Evolutionary conservation across 1,284 basidiomycete genomes (phyloP), one percentile per base, ranked within the genome.

Genomic region (Boletus sp.): DNA sequence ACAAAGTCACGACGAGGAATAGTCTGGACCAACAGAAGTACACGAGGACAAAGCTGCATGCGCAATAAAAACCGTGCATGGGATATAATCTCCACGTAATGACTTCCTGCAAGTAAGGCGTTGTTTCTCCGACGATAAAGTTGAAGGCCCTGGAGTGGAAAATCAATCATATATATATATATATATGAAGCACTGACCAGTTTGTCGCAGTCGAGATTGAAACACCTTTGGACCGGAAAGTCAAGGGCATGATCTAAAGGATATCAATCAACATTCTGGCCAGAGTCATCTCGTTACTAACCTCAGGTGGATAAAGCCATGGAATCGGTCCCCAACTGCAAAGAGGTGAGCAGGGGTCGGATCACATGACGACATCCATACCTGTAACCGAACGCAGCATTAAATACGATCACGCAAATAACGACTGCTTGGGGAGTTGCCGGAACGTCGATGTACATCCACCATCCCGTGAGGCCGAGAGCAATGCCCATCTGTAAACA

Each of bases 41-140:
- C 5, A 91, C 85, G 23, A 94, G 70, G 32, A 94, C 74, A 62
- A 96, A 94, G 57, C 91, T 92, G 62, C 86, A 83, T 13, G 81
- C 79, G 66, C 94, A 94, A 72, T 95, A 95, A 71, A 93, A 93
- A 10, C 90, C 93, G 59, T 96, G 93, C 89, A 99, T 94, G 0
- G 91, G 90, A 69, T 98, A 98, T 44, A 98, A 70, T 44, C 90
- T 78, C 94, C 95, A 99, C 27, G 80, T 79, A 57, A 99, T 97
- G 32, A 79, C 70, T 55, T 95, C 91, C 70, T 97, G 93, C 41
- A 98, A 73, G 40, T 86, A 77, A 1, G 94, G 94, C 0, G 94
- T 97, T 35, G 83, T 76, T 66, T 92, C 88, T 19, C 94, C 94
- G 37, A 98, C 92, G 56, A 91, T 66, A 69, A 84, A 93, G 67